Evolutionary conservation across 208 protist species (phyloP).

Genomic region (Leishmania amazonensis): DNA sequence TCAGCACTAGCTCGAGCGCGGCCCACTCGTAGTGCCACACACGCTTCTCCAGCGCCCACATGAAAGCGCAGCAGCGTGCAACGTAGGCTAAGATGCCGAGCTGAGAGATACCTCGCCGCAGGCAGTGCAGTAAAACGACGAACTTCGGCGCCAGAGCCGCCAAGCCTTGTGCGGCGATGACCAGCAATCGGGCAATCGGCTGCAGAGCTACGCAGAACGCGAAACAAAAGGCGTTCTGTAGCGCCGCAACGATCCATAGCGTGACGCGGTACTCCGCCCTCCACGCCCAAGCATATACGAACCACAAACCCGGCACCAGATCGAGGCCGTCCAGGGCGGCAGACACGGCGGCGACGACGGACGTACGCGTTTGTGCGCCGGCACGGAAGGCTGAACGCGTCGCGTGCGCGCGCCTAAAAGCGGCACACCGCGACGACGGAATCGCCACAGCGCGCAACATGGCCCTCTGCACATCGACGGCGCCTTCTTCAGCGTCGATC

Average conservation of each 20-base stretch:
- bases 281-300: constrained; percentile 45
- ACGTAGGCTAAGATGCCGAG: constrained; percentile 11
- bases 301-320: constrained; percentile 68
- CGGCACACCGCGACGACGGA: constrained; percentile 3
- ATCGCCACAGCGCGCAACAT: neutral
- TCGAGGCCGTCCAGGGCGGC: constrained; percentile 49
- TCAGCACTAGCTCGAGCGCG: constrained; percentile 12
- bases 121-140: neutral
- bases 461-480: neutral
- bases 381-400: constrained; percentile 27
- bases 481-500: neutral
- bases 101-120: neutral
- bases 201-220: constrained; percentile 4
- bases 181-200: constrained; percentile 1
- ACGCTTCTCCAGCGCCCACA: constrained; percentile 26
- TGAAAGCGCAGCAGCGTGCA: neutral
- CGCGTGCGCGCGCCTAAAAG: constrained; percentile 5
- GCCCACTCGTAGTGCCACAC: constrained; percentile 40
- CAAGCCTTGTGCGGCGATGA: neutral
- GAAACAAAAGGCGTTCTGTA: constrained; percentile 1
- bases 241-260: constrained; percentile 8
- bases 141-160: neutral
- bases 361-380: constrained; percentile 33
- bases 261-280: constrained; percentile 52
- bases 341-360: constrained; percentile 22